These are phyloP conservation scores for Coemansia sp. DNA, from an alignment of 192 early-diverging fungal genomes.

Conservation along the genomic window DNA sequence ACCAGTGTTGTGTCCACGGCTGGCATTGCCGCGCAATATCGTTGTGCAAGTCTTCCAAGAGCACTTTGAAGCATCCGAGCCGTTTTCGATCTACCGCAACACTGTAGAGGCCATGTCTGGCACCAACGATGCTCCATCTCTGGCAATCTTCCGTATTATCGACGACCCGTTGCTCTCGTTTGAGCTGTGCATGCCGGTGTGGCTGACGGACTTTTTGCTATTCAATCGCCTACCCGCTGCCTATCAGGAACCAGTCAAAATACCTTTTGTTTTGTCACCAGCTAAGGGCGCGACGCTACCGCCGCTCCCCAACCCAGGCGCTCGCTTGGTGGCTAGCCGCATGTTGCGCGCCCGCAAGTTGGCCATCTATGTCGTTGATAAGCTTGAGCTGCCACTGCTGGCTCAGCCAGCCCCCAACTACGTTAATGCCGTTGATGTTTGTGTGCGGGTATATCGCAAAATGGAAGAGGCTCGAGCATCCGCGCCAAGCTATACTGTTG, in stretches of 20 bases:
- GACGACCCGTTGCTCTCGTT: slow-evolving; percentile 59
- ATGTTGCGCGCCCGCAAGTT: slow-evolving; percentile 90
- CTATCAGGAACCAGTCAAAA: slow-evolving; percentile 76
- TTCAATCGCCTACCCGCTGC: slow-evolving; percentile 68
- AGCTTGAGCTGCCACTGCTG: slow-evolving; percentile 60
- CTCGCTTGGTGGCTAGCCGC: slow-evolving; percentile 81
- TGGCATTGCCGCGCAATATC: slow-evolving; percentile 45
- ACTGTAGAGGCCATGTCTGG: slow-evolving; percentile 24
- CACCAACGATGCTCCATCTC: neutral
- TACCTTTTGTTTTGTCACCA: slow-evolving; percentile 82
- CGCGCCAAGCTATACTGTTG: neutral
- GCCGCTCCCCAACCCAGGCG: slow-evolving; percentile 54
- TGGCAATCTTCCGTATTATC: slow-evolving; percentile 34
- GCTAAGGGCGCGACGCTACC: slow-evolving; percentile 56
- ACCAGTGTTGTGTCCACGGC: slow-evolving; percentile 49
- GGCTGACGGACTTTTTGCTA: slow-evolving; percentile 85
- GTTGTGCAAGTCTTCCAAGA: slow-evolving; percentile 37
- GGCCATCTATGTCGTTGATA: slow-evolving; percentile 81
- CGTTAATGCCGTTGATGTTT: slow-evolving; percentile 43
- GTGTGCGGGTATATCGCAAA: slow-evolving; percentile 26
- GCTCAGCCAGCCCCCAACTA: slow-evolving; percentile 54
- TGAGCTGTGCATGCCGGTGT: slow-evolving; percentile 77
- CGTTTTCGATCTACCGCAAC: slow-evolving; percentile 44
- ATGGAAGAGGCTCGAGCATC: neutral
- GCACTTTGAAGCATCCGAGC: slow-evolving; percentile 36